A percentile compares a stretch with the other conserved stretches of the same genome.
Conservation (phyloP, 495 filamentous ascomycete species). For the Neurospora cerealis region DNA sequence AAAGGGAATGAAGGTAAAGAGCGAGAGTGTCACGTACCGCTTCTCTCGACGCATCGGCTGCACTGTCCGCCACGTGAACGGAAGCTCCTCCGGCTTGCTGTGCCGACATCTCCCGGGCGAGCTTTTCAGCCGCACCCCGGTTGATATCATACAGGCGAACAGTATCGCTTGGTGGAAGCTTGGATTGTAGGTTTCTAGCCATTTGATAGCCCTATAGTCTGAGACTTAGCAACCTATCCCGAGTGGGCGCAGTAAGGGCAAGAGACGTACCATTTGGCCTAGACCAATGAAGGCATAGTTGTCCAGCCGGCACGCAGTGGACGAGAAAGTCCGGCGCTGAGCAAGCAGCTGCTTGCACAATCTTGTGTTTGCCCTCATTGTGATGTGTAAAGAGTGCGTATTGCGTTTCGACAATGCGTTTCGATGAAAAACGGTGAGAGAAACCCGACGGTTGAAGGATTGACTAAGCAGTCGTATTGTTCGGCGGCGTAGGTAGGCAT, state of each 20-base stretch:
- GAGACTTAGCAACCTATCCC: background rate
- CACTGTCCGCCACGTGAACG: slow-evolving; percentile 47
- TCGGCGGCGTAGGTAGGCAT: background rate
- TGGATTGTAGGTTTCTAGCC: slow-evolving; percentile 76
- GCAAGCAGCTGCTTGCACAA: slow-evolving; percentile 17
- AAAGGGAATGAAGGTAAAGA: background rate
- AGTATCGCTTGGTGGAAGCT: slow-evolving; percentile 59
- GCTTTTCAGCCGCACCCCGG: slow-evolving; percentile 43
- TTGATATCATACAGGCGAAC: slow-evolving; percentile 71
- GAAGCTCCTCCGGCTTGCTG: slow-evolving; percentile 36
- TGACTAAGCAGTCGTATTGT: background rate
- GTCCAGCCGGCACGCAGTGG: slow-evolving; percentile 41
- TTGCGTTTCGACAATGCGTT: background rate
- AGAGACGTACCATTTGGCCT: slow-evolving; percentile 66
- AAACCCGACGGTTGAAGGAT: background rate
- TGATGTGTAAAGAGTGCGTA: background rate
- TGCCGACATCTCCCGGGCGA: slow-evolving; percentile 49
- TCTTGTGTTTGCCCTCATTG: slow-evolving; percentile 24
- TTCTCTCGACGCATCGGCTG: slow-evolving; percentile 55
- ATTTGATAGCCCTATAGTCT: slow-evolving; percentile 59
- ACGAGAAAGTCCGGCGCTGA: slow-evolving; percentile 46
- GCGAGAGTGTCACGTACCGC: slow-evolving; percentile 49
- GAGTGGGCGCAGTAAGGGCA: background rate
- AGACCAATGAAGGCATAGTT: slow-evolving; percentile 80
- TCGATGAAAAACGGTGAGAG: background rate